A percentile compares a stretch with the other conserved stretches of the same genome.
Conservation (phyloP, 2,329 filamentous ascomycete species). For the Phyllosticta citrichinensis region DNA sequence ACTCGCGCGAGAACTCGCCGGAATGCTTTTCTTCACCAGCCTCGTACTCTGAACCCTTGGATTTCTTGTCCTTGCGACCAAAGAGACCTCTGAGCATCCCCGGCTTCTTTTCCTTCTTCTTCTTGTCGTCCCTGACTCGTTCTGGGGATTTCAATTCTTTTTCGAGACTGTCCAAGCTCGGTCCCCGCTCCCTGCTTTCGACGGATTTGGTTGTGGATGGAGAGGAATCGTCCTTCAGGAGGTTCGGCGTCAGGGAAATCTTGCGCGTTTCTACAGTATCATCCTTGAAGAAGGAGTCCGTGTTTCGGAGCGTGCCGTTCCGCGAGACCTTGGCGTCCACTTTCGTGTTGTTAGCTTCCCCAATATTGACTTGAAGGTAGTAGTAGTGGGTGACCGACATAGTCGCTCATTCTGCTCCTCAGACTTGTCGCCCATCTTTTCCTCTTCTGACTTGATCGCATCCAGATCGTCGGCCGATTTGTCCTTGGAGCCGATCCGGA, state of each 20-base stretch:
- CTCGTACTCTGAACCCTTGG: conserved; percentile 30
- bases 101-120: conserved; percentile 59
- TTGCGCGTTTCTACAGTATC: conserved; percentile 93
- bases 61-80: conserved; percentile 55
- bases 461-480: conserved; percentile 13
- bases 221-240: conserved; percentile 69
- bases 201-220: conserved; percentile 23
- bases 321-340: conserved; percentile 45
- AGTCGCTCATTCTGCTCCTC: conserved; percentile 49
- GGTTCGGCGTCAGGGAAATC: conserved; percentile 88
- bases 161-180: conserved; percentile 68
- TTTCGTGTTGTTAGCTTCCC: conserved; percentile 1
- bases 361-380: neutral
- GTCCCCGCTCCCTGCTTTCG: conserved; percentile 38
- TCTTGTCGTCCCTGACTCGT: conserved; percentile 60
- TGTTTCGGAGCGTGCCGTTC: conserved; percentile 81
- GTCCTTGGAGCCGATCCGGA: conserved; percentile 27
- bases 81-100: conserved; percentile 63
- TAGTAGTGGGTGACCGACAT: conserved; percentile 34
- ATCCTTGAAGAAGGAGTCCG: conserved; percentile 96
- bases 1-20: conserved; percentile 26
- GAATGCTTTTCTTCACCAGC: conserved; percentile 38
- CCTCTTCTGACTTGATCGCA: conserved; percentile 29
- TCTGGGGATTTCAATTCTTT: conserved; percentile 55
- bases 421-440: conserved; percentile 31